phyloP scores from a whole-genome alignment of 1,284 basidiomycete genomes.

The Mycena citricolor region DNA sequence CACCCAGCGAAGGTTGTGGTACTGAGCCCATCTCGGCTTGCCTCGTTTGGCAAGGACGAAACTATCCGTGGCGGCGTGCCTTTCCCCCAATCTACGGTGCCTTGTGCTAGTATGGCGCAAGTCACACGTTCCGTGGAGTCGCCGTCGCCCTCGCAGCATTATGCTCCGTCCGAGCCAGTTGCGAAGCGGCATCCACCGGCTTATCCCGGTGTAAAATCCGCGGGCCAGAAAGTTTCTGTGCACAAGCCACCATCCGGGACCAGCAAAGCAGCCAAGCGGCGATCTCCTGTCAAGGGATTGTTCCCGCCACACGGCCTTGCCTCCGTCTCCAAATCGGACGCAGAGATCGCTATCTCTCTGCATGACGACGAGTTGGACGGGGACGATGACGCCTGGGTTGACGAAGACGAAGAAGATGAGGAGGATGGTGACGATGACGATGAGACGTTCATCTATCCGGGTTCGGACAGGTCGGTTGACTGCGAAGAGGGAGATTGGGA shows the following conservation, averaged over 20 bases:
- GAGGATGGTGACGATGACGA: constrained; percentile 3
- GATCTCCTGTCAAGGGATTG: constrained; percentile 6
- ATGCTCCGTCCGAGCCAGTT: background rate
- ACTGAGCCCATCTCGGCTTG: constrained; percentile 9
- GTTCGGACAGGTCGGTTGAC: too few relatives aligned
- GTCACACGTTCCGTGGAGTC: constrained; percentile 1
- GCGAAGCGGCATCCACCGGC: background rate
- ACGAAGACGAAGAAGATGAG: constrained; percentile 1
- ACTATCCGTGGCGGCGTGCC: constrained; percentile 3
- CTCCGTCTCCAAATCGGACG: background rate
- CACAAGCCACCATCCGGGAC: constrained; percentile 1
- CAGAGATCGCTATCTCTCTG: background rate
- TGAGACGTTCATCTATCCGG: background rate
- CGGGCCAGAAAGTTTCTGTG: background rate
- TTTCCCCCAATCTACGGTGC: background rate
- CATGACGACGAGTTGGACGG: background rate
- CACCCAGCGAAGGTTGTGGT: constrained; percentile 1
- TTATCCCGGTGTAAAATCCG: background rate
- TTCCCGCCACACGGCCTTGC: constrained; percentile 1
- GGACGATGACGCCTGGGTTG: constrained; percentile 1
- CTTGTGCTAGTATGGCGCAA: background rate
- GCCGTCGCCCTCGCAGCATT: constrained; percentile 1
- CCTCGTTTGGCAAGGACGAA: constrained; percentile 3
- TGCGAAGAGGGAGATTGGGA: too few relatives aligned
- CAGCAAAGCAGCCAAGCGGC: background rate